A percentile compares a stretch with the other conserved stretches of the same genome.
phyloP scores from a whole-genome alignment of 2,329 filamentous ascomycete genomes.

The Thielaviopsis ethacetica region DNA sequence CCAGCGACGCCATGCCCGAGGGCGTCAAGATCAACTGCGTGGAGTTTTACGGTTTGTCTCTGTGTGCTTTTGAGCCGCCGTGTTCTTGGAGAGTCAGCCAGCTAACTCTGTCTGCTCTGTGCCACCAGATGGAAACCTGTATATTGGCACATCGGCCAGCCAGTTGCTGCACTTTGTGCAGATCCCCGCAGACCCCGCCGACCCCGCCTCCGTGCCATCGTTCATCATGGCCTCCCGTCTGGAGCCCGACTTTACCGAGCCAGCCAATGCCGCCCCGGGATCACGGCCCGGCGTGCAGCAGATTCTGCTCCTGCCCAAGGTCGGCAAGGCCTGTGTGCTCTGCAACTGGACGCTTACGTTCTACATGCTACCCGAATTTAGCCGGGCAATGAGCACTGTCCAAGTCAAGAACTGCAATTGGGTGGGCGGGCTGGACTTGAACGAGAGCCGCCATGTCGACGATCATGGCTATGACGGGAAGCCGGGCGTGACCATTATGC shows the following conservation, averaged over 20 bases:
- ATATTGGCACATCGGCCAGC: conserved; percentile 54
- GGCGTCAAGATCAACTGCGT: conserved; percentile 52
- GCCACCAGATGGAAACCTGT: conserved; percentile 46
- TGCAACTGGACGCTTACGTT: conserved; percentile 93
- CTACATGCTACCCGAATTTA: conserved; percentile 87
- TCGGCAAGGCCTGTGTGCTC: conserved; percentile 79
- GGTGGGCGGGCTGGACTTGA: conserved; percentile 80
- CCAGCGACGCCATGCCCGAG: conserved; percentile 43
- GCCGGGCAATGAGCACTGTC: conserved; percentile 66
- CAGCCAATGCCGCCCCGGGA: conserved; percentile 26
- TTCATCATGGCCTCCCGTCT: conserved; percentile 72
- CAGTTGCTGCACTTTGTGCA: conserved; percentile 68
- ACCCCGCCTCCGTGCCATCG: conserved; percentile 40
- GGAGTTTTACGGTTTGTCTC: conserved; percentile 41
- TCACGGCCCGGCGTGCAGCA: conserved; percentile 65
- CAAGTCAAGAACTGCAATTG: conserved; percentile 78
- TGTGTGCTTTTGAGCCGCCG: background rate
- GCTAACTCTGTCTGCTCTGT: background rate
- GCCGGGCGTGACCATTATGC: conserved; percentile 51
- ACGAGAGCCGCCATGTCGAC: conserved; percentile 25
- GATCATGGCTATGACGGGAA: conserved; percentile 15
- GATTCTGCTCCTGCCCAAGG: conserved; percentile 69
- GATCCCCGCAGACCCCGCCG: conserved; percentile 56
- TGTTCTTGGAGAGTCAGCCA: conserved; percentile 9
- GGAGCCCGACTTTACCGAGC: conserved; percentile 53